Percentiles rank a stretch among this genome's conserved stretches.
These are phyloP conservation scores for Alternaria triticina DNA, from an alignment of 2,329 filamentous ascomycete species.

Conservation along the genomic window DNA sequence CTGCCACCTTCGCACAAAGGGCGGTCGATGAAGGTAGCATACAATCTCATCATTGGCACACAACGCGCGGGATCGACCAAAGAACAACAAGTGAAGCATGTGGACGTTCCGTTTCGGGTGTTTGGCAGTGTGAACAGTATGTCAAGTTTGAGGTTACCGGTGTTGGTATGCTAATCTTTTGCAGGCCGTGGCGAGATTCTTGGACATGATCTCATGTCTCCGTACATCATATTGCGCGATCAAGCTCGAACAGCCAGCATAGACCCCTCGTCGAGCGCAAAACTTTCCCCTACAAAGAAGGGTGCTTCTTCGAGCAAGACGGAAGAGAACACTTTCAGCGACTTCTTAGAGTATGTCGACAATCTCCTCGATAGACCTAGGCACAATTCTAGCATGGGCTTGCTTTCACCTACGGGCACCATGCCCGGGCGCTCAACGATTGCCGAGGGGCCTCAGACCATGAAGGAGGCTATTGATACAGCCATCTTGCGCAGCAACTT, in stretches of 20 bases:
- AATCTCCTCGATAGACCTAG: constrained; percentile 47
- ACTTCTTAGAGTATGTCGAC: constrained; percentile 57
- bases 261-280: constrained; percentile 11
- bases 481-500: constrained; percentile 76
- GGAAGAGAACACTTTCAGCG: constrained; percentile 51
- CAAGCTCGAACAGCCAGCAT: constrained; percentile 66
- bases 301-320: constrained; percentile 30
- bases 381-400: constrained; percentile 53
- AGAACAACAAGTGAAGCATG: constrained; percentile 81
- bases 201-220: constrained; percentile 92
- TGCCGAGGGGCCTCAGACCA: constrained; percentile 65
- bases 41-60: constrained; percentile 89
- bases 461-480: constrained; percentile 87
- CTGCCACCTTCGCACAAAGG: constrained; percentile 91
- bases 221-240: constrained; percentile 87
- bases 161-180: constrained; percentile 21
- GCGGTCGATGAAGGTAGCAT: constrained; percentile 91
- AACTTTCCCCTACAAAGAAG: constrained; percentile 28
- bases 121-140: constrained; percentile 85
- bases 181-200: constrained; percentile 78
- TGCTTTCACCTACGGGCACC: constrained; percentile 76
- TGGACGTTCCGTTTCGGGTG: constrained; percentile 91
- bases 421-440: constrained; percentile 57
- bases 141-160: constrained; percentile 9
- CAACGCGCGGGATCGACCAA: constrained; percentile 80